These are phyloP conservation scores for Flaveria brownii DNA, from an alignment of 129 eudicot genomes.

Conservation along the genomic window DNA sequence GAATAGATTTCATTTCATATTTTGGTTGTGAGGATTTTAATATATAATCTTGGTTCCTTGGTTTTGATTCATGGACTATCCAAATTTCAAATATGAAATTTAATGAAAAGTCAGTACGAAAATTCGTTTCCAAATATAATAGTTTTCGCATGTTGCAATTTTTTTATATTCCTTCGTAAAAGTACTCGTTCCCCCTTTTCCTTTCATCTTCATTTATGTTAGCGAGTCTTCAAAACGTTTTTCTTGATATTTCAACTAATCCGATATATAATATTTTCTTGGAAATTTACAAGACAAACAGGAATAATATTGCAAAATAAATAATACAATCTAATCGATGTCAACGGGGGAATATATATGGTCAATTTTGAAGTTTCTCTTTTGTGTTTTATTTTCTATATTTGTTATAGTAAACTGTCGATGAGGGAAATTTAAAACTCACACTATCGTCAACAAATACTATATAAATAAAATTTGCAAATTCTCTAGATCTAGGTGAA, in stretches of 20 bases:
- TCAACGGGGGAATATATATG: background rate
- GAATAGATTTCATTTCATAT: too few species aligned
- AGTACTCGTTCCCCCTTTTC: background rate
- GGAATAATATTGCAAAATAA: background rate
- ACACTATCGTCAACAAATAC: background rate
- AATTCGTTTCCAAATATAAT: background rate
- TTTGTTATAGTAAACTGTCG: background rate
- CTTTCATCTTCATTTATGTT: background rate
- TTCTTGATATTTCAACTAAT: background rate
- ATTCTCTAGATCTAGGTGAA: too few species aligned
- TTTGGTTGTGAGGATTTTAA: too few species aligned
- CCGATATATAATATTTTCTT: background rate
- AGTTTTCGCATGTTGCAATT: background rate
- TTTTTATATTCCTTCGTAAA: background rate
- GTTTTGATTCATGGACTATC: too few species aligned
- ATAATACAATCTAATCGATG: background rate
- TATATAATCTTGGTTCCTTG: too few species aligned
- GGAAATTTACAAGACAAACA: conserved; percentile 1
- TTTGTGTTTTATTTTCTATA: background rate
- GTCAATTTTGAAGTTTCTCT: background rate
- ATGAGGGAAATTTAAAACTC: background rate
- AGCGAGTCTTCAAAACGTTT: background rate
- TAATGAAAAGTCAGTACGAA: too few species aligned
- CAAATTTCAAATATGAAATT: too few species aligned
- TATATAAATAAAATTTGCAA: background rate